Evolutionary conservation across 768 basidiomycete genomes (phyloP).

Genomic region (Lentinus brumalis): DNA sequence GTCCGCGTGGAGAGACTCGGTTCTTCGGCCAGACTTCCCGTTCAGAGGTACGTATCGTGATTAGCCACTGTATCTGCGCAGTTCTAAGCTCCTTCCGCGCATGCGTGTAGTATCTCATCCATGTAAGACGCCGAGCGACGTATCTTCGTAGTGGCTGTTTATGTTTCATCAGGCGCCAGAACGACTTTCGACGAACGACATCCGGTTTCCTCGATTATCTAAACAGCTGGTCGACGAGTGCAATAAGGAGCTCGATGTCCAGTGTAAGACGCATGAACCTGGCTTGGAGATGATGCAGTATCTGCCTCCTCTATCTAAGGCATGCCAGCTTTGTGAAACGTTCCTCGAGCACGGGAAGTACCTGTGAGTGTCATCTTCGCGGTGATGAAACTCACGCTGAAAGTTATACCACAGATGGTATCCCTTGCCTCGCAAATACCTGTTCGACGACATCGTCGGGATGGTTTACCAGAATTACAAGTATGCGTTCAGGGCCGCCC

Average conservation of each 20-base stretch:
- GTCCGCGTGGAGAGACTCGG: conserved; percentile 52
- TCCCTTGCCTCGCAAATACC: conserved; percentile 52
- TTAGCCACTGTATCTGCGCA: neutral
- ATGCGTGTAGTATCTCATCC: conserved; percentile 54
- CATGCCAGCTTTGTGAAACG: conserved; percentile 59
- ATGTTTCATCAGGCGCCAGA: conserved; percentile 28
- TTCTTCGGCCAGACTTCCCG: conserved; percentile 70
- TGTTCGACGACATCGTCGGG: conserved; percentile 58
- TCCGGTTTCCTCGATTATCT: conserved; percentile 41
- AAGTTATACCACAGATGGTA: conserved; percentile 44
- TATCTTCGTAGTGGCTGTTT: neutral
- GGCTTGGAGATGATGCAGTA: conserved; percentile 46
- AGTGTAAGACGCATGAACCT: conserved; percentile 31
- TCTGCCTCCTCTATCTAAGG: conserved; percentile 61
- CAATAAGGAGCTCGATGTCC: conserved; percentile 31
- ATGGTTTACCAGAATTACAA: conserved; percentile 52
- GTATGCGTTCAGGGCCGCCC: conserved; percentile 33
- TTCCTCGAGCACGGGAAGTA: conserved; percentile 65
- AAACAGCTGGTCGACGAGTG: conserved; percentile 42
- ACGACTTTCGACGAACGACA: conserved; percentile 15
- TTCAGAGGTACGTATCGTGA: conserved; percentile 53
- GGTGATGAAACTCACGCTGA: neutral
- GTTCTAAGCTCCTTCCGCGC: neutral
- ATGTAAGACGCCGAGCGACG: conserved; percentile 35
- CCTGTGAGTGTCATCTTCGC: conserved; percentile 43